Percentiles rank a stretch among this genome's conserved stretches.
These are phyloP conservation scores for Eustoma russellianum DNA, from an alignment of 257 asterid genomes.

Conservation along the genomic window DNA sequence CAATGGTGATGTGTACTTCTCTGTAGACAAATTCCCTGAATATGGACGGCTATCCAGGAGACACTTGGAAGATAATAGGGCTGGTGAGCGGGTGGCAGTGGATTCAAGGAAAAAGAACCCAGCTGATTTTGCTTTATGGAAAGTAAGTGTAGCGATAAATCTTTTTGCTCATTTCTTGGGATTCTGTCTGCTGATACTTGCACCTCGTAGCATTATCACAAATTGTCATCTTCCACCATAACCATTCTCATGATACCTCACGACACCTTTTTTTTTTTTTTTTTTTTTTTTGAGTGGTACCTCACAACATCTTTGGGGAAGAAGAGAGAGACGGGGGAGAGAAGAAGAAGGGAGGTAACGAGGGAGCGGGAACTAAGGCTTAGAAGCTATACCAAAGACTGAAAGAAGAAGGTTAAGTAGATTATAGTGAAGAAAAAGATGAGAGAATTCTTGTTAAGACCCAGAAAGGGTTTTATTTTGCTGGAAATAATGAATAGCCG, in stretches of 20 bases:
- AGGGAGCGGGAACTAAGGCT: not conserved
- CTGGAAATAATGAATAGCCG: no score
- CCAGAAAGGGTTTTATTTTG: not conserved
- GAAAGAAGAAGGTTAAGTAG: no score
- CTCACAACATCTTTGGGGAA: no score
- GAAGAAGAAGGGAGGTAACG: not conserved
- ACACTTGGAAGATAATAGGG: constrained; percentile 84
- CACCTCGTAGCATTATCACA: no score
- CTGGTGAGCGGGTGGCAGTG: constrained; percentile 90
- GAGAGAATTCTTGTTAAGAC: not conserved
- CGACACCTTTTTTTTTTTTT: no score
- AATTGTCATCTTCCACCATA: no score
- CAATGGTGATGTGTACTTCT: constrained; percentile 84
- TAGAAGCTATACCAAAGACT: no score
- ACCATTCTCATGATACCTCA: no score
- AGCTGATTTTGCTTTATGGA: constrained; percentile 98
- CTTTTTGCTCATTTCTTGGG: not conserved
- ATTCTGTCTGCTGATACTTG: no score
- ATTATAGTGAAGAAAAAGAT: no score
- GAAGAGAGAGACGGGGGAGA: no score
- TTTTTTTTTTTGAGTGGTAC: no score
- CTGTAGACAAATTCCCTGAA: constrained; percentile 74
- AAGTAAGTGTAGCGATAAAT: constrained; percentile 40
- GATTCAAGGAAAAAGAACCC: constrained; percentile 87
- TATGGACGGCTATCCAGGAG: constrained; percentile 92